Base-by-base conservation (phyloP, 2,329 filamentous ascomycete genomes). In the Paecilomyces sp. region DNA sequence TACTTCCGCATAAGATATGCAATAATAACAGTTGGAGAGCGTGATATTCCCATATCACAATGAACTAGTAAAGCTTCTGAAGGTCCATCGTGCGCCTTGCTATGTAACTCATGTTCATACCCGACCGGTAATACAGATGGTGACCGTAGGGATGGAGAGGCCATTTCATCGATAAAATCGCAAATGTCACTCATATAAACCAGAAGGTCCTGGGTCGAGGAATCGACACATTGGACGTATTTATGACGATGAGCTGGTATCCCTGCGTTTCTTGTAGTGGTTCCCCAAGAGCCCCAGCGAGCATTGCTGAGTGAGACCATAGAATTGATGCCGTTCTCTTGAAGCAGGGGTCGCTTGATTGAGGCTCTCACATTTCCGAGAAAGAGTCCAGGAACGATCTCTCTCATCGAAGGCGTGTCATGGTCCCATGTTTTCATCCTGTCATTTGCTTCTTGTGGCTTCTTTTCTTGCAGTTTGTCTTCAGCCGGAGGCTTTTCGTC, bases 1-100 rank as follows among this genome's bases (percentile, higher is more conserved):
- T 66, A 60, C 28, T 68, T 71, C 54, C 68, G 66, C 68, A 70
- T 71, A 3, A 71, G 63, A 62, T 70, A 71, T 31, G 67, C 67
- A 53, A 67, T 63, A 12, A 70, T 64, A 15, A 69, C 62, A 1
- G 68, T 71, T 28, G 68, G 64, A 5, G 67, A 67, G 54, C 68
- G 68, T 55, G 69, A 72, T 55, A 69, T 67, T 2, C 67, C 68
- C 55, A 66, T 54, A 57, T 68, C 65, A 60, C 68, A 68, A 56
- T 71, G 68, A 13, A 70, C 64, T 57, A 68, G 66, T 52, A 67
- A 63, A 33, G 64, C 62, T 54, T 58, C 61, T 12, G 58, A 57
- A 61, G 56, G 7, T 34, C 55, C 51, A 52, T 18, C 55, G 22
- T 36, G 12, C 31, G n/a, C 25, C 59, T 62, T 30, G 15, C 18